Evolutionary conservation across 805 yeast species (phyloP), one percentile per base, ranked within the genome.

Genomic region (Saccharomycopsis fermentans): DNA sequence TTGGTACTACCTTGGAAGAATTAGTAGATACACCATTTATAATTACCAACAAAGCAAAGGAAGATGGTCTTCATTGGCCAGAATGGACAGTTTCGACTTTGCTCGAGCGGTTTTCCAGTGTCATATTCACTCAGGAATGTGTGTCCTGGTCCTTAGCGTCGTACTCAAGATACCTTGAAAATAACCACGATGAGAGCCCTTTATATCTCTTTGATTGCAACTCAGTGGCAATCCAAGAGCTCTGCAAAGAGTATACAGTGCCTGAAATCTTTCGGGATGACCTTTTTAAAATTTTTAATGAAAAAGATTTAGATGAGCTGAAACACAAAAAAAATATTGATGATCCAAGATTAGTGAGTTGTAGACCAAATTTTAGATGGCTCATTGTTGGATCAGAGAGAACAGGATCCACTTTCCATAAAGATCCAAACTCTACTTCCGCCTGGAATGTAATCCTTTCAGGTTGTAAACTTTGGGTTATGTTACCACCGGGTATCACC

Each of bases 331-430:
- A n/a, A 29, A 69, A 63, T 64, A 60, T 63, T 0, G 65, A 66
- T 16, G 62, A 62, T 9, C 12, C 24, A 21, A n/a, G 24, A 4
- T 21, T 43, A 4, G 57, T 67, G 17, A 70, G 71, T 16, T 83
- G 87, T 64, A 74, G 97, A 55, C 97, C 97, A 0, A 96, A 90
- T 69, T 86, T 87, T 68, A 80, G 92, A n/a, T 90, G 97, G 97
- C 73, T 90, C 24, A 91, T 91, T 53, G 78, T 87, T 6, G 97
- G 97, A 0, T 90, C 96, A 1, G 75, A 73, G 21, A 71, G 95
- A 54, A 82, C 90, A 6, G 97, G 97, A 0, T 87, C 96, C 0
- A 86, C 95, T 0, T 90, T 90, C 70, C 97, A 90, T 69, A 90
- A 91, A 65, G 97, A 90, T 67, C 97, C 97, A 6, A 90, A 90